phyloP scores from a whole-genome alignment of 495 filamentous ascomycete species.

The Penicillium ochrochloron region DNA sequence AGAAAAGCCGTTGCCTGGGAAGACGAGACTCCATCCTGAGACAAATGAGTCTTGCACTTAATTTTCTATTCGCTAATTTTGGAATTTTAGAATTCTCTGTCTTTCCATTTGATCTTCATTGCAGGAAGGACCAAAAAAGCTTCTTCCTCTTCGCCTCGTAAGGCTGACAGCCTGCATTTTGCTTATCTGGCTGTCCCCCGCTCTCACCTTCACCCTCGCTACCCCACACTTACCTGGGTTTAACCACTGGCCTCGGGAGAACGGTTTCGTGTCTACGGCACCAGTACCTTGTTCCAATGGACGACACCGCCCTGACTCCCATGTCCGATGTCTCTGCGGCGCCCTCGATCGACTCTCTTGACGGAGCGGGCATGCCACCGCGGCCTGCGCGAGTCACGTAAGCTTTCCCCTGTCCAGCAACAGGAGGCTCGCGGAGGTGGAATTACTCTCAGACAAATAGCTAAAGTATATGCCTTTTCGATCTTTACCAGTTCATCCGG shows the following conservation, averaged over 20 bases:
- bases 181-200: constrained; percentile 29
- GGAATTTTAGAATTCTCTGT: background rate
- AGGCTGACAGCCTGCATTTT: constrained; percentile 31
- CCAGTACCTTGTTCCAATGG: constrained; percentile 23
- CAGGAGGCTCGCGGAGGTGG: background rate
- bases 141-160: constrained; percentile 25
- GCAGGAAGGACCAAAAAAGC: constrained; percentile 9
- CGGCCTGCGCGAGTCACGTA: constrained; percentile 25
- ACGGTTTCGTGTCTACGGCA: background rate
- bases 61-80: constrained; percentile 15
- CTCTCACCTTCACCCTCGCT: constrained; percentile 23
- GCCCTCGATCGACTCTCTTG: constrained; percentile 13
- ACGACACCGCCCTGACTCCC: constrained; percentile 19
- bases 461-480: background rate
- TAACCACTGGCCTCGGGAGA: background rate
- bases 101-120: constrained; percentile 14
- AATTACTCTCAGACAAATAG: background rate
- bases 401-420: constrained; percentile 9
- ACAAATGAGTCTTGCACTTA: constrained; percentile 33
- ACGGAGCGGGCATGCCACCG: constrained; percentile 10
- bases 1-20: constrained; percentile 28
- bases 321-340: constrained; percentile 25
- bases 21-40: constrained; percentile 19
- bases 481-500: constrained; percentile 47
- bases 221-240: constrained; percentile 29